phyloP scores from a whole-genome alignment of 129 eudicot genomes.

The Gnaphalium uliginosum region DNA sequence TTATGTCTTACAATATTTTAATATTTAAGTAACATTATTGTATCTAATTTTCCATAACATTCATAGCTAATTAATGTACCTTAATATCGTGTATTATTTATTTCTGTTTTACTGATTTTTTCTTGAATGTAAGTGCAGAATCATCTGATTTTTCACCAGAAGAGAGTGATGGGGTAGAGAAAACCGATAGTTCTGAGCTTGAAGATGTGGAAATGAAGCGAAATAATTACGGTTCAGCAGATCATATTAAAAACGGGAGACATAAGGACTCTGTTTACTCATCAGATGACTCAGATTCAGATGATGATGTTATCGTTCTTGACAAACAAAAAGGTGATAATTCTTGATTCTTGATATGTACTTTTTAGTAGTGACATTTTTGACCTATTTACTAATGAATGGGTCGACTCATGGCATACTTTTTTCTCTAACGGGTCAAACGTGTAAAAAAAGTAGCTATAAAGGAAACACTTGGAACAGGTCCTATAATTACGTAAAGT shows the following conservation, averaged over 20 bases:
- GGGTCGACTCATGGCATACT: no score
- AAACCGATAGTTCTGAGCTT: not conserved
- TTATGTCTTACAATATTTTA: not conserved
- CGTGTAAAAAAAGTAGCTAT: no score
- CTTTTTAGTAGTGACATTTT: not conserved
- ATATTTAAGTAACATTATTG: not conserved
- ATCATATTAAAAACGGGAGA: not conserved
- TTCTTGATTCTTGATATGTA: not conserved
- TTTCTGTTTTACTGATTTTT: not conserved
- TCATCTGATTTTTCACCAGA: not conserved
- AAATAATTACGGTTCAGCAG: not conserved
- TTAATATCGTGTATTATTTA: not conserved
- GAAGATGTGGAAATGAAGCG: not conserved
- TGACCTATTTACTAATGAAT: not conserved
- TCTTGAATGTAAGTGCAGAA: not conserved
- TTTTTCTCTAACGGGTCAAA: no score
- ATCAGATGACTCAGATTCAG: not conserved
- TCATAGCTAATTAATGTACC: not conserved
- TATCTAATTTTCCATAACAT: not conserved
- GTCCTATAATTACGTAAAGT: no score
- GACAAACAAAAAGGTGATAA: conserved; percentile 23
- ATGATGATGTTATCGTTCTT: not conserved
- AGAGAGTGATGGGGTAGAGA: conserved; percentile 8
- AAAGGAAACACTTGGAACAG: no score
- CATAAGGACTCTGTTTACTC: not conserved